Evolutionary conservation across 2,329 filamentous ascomycete species (phyloP).

Genomic region (Xylariaceae sp.): DNA sequence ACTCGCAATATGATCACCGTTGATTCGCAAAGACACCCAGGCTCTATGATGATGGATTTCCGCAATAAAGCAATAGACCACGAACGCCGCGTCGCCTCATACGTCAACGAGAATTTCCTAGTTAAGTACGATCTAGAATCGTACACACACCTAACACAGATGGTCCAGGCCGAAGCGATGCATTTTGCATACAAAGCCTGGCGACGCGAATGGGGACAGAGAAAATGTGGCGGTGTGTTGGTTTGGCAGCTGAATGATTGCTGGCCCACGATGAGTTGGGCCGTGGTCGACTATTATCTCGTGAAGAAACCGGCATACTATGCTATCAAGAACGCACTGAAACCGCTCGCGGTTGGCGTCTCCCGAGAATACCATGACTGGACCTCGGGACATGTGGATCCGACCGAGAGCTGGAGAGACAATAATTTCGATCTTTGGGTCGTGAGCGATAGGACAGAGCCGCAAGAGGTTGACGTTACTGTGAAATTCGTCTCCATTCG

Average conservation of each 20-base stretch:
- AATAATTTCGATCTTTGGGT: slow-evolving; percentile 44
- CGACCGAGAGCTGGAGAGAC: slow-evolving; percentile 34
- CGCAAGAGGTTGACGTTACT: slow-evolving; percentile 25
- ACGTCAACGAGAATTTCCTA: slow-evolving; percentile 72
- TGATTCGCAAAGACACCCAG: slow-evolving; percentile 53
- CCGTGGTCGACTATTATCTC: slow-evolving; percentile 61
- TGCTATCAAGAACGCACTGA: slow-evolving; percentile 48
- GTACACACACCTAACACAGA: slow-evolving; percentile 54
- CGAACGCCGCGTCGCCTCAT: slow-evolving; percentile 69
- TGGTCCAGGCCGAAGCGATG: slow-evolving; percentile 52
- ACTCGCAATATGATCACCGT: slow-evolving; percentile 61
- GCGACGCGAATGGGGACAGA: slow-evolving; percentile 60
- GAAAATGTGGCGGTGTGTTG: slow-evolving; percentile 59
- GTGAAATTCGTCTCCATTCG: slow-evolving; percentile 40
- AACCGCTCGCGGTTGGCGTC: slow-evolving; percentile 57
- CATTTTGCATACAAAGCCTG: slow-evolving; percentile 50
- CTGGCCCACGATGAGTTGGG: slow-evolving; percentile 64
- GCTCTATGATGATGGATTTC: slow-evolving; percentile 71
- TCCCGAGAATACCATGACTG: slow-evolving; percentile 40
- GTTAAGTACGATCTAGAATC: slow-evolving; percentile 38
- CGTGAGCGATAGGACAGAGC: slow-evolving; percentile 29
- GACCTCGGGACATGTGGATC: slow-evolving; percentile 41
- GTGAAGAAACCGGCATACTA: slow-evolving; percentile 65
- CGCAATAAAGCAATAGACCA: slow-evolving; percentile 79
- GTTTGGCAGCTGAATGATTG: slow-evolving; percentile 71